Base-by-base conservation (phyloP, 331 rosid genomes). In the Saraca asoca region DNA sequence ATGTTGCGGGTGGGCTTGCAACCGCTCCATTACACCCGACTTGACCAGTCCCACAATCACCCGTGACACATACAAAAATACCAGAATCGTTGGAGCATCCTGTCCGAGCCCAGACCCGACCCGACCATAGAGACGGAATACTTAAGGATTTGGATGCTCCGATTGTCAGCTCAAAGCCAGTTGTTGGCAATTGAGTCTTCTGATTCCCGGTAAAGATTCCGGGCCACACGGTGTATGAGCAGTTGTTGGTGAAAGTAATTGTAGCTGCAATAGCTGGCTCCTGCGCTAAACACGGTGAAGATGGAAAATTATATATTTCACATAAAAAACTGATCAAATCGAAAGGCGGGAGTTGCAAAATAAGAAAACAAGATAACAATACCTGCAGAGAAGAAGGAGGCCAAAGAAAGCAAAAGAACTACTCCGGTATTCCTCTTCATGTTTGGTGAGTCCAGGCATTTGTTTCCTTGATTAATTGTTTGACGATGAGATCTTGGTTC, bases 31-130 rank as follows among this genome's bases (percentile, higher is more conserved):
- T 58, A 14, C 78, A 70, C 11, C 34, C 5, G 1, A 56, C 44
- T n/a, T 41, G 29, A 5, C 79, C 70, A 0, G 76, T 5, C 0
- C 57, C 78, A 12, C 81, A 80, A 0, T 76, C 85, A 0, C 72
- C 70, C 0, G 66, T 57, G 3, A 1, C 11, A 15, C 81, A 76
- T 0, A 45, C 50, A 46, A 74, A 61, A 1, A 10, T 51, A 4
- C 81, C 81, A 0, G 64, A 64, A 18, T 14, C 16, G 38, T 64
- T 44, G 66, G 72, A 62, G 69, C 85, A 80, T 17, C 29, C 11
- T 0, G 73, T 67, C 18, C 82, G 67, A 0, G 68, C 81, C 80
- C 78, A 79, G 9, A 79, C 44, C 2, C 81, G 55, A 3, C 84
- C 84, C 0, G 55, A 58, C 81, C 81, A 79, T 2, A 57, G 74